Percentiles rank a stretch among this genome's conserved stretches.
Conservation (phyloP, 1,139 yeast genomes). For the Scheffersomyces insectosa region DNA sequence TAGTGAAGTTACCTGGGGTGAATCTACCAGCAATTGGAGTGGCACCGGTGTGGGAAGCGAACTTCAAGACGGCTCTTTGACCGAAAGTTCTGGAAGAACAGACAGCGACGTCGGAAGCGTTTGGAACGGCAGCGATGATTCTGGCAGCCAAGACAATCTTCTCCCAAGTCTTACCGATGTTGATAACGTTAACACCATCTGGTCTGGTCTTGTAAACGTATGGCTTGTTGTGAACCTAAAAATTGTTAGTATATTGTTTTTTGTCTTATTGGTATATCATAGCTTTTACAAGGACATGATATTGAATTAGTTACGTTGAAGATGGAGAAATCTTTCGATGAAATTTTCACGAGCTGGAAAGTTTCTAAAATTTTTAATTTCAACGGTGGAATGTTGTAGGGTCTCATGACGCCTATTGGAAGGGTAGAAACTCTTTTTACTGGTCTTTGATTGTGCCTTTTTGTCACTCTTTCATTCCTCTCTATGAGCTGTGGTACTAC, state of each 20-base stretch:
- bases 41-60: constrained; percentile 99
- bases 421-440: too few species aligned
- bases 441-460: too few species aligned
- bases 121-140: constrained; percentile 99
- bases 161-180: constrained; percentile 99
- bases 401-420: too few species aligned
- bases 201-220: constrained; percentile 99
- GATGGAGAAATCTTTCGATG: background rate
- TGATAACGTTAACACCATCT: constrained; percentile 98
- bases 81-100: constrained; percentile 99
- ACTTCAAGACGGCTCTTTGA: constrained; percentile 99
- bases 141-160: constrained; percentile 99
- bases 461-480: too few species aligned
- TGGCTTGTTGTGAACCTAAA: constrained; percentile 96
- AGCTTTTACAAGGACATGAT: too few species aligned
- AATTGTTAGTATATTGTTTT: constrained; percentile 35
- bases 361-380: background rate
- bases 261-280: too few species aligned
- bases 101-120: constrained; percentile 97
- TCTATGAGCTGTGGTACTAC: too few species aligned
- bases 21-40: constrained; percentile 99
- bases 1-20: constrained; percentile 99
- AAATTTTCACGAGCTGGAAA: background rate
- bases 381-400: too few species aligned
- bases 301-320: too few species aligned